Conservation (phyloP, 106 monocot species). For the Ottelia alismoides region DNA sequence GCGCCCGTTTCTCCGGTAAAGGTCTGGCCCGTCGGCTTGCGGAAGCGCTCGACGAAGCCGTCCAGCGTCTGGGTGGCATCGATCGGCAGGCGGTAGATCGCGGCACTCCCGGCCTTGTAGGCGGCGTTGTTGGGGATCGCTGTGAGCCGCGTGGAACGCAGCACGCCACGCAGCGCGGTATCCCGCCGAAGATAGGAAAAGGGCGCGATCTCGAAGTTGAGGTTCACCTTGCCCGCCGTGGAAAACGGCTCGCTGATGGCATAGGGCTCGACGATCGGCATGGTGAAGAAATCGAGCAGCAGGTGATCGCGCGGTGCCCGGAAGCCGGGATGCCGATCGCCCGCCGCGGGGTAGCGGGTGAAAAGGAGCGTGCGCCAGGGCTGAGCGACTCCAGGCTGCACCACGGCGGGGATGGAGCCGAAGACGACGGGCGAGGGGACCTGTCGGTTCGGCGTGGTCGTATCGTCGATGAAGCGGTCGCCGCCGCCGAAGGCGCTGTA, state of each 20-base stretch:
- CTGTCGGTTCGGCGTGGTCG: background rate
- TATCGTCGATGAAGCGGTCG: background rate
- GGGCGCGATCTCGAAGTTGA: background rate
- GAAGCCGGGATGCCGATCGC: no score
- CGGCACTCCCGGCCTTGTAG: background rate
- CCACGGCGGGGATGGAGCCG: background rate
- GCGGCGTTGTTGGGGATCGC: background rate
- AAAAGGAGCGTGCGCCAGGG: background rate
- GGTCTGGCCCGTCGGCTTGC: background rate
- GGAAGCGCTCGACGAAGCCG: background rate
- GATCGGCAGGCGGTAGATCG: background rate
- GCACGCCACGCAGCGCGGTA: background rate
- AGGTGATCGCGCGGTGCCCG: background rate
- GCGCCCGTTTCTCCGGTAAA: no score
- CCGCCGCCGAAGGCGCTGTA: background rate
- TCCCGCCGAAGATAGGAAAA: background rate
- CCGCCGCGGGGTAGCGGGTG: background rate
- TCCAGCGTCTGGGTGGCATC: background rate
- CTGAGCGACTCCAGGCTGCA: background rate
- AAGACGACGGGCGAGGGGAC: background rate
- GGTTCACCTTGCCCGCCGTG: background rate
- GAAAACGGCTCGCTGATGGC: background rate
- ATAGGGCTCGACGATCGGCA: background rate
- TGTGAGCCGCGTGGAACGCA: background rate
- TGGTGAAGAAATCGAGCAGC: background rate